Percentiles rank a stretch among this genome's conserved stretches.
Evolutionary conservation across 2,329 filamentous ascomycete species (phyloP).

Genomic region (Fusarium hainanense): DNA sequence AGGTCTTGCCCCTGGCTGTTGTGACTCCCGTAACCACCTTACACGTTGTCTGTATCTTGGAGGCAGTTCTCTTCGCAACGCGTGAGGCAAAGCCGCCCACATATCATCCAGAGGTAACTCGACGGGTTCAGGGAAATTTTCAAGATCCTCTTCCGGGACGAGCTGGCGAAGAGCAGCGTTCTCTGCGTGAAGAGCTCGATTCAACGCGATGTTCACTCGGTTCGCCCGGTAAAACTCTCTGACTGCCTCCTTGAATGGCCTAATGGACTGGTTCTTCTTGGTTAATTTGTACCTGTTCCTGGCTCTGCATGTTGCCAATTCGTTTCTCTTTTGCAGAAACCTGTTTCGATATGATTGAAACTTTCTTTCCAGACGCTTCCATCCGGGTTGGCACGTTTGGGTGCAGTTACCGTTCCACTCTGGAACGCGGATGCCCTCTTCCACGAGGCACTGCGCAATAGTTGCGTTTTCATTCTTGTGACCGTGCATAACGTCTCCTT

Average conservation of each 20-base stretch:
- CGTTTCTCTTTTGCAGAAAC: neutral
- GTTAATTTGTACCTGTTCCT: too few species aligned
- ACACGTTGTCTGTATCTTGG: neutral
- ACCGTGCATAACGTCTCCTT: too few species aligned
- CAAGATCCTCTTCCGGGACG: neutral
- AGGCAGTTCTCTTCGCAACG: neutral
- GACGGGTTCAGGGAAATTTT: neutral
- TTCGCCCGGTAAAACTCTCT: neutral
- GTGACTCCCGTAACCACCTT: neutral
- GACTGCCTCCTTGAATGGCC: neutral
- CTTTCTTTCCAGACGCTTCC: rapidly evolving
- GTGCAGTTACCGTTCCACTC: neutral
- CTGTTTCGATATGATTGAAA: neutral
- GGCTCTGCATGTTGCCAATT: neutral
- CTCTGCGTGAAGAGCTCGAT: neutral
- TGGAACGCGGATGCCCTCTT: neutral
- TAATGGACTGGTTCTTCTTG: rapidly evolving
- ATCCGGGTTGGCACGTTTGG: conserved; percentile 7
- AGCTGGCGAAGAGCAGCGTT: neutral
- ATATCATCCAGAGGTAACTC: neutral
- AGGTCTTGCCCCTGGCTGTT: rapidly evolving
- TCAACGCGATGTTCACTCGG: neutral
- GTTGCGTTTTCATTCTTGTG: neutral
- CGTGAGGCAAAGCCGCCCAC: neutral
- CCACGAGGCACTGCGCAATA: neutral